A percentile compares a stretch with the other conserved stretches of the same genome.
These are phyloP conservation scores for Coemansia sp. DNA, from an alignment of 192 early-diverging fungal species.

Conservation along the genomic window DNA sequence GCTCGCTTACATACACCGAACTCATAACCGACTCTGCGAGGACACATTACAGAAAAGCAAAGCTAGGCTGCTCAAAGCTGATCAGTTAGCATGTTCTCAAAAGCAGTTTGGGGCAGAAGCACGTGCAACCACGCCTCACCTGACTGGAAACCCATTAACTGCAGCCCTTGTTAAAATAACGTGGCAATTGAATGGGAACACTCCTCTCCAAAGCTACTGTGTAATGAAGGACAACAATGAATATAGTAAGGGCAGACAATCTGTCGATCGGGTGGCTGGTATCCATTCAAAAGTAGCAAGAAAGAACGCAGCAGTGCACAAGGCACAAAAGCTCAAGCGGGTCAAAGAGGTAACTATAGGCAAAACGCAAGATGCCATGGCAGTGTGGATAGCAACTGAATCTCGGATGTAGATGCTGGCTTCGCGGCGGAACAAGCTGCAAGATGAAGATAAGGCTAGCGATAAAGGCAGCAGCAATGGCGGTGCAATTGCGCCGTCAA, in stretches of 20 bases:
- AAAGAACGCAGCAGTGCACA: background rate
- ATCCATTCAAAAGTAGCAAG: slow-evolving; percentile 3
- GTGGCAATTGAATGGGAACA: background rate
- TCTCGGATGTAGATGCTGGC: slow-evolving; percentile 4
- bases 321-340: slow-evolving; percentile 21
- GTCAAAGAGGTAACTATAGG: slow-evolving; percentile 25
- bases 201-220: too few relatives aligned
- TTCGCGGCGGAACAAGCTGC: background rate
- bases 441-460: background rate
- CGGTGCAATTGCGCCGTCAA: background rate
- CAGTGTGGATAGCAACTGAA: background rate
- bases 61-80: background rate
- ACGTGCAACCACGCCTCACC: too few relatives aligned
- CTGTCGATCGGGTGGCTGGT: background rate
- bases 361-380: background rate
- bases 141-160: too few relatives aligned
- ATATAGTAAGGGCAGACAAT: background rate
- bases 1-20: slow-evolving; percentile 48
- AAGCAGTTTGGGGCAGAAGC: too few relatives aligned
- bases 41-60: background rate
- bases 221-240: slow-evolving; percentile 1
- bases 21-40: slow-evolving; percentile 17
- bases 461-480: background rate
- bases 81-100: background rate
- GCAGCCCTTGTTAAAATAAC: too few relatives aligned